Evolutionary conservation across 2,329 filamentous ascomycete species (phyloP), one percentile per base, ranked within the genome.

Genomic region (Metarhizium rileyi): DNA sequence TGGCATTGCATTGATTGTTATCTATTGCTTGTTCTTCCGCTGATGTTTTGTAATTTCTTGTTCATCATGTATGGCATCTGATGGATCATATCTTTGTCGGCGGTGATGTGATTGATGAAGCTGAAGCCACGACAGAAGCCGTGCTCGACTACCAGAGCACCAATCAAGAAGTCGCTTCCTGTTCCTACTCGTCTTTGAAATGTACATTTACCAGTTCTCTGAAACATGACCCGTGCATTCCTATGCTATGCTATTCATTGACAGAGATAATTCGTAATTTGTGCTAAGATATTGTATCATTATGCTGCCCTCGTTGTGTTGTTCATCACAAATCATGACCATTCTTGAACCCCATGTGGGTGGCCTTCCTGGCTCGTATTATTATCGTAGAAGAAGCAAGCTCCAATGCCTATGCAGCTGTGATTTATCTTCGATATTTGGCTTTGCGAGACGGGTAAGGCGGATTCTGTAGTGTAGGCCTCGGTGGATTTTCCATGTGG

Each of bases 401-500:
- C 8, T 9, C 22, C 20, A 42, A 25, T 12, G 22, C 38, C 38
- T 25, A 25, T 16, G 8, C 38, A 42, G 8, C 9, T 14, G 12
- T 25, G 8, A 14, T 10, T 22, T 42, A 42, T 25, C 38, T 12
- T 14, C 18, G 22, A 5, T 35, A 10, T 18, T 30, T 36, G 45
- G n/a, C 47, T 41, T 23, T 41, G 51, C 33, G 14, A 46, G 28
- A 33, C 30, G 4, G 44, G 47, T 52, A 55, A 41, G 51, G 38
- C 48, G 50, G 50, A 33, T 33, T 14, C 30, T 16, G 30, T 33
- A 14, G 16, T 5, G 12, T 14, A 33, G 30, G 12, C 30, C 12
- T 33, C 16, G 9, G 30, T 33, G 30, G 30, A 40, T 56, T 57
- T 50, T 60, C 60, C 42, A 53, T 52, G 48, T 59, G 63, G 55